A percentile compares a stretch with the other conserved stretches of the same genome.
phyloP scores from a whole-genome alignment of 495 filamentous ascomycete species.

The Lasiosphaeria miniovina region DNA sequence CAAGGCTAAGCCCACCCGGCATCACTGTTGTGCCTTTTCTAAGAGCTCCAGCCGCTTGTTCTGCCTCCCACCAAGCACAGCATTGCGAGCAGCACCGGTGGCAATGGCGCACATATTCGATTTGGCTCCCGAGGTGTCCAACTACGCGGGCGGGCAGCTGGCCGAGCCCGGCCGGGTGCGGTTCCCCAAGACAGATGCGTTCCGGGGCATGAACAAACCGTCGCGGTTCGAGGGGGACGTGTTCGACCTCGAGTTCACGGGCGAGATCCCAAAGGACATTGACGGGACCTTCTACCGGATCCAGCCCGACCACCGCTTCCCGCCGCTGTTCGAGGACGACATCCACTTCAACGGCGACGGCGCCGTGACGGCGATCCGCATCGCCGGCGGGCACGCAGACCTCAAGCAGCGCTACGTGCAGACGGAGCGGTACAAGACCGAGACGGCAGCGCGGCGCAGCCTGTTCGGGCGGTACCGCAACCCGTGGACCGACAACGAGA shows the following conservation, averaged over 20 bases:
- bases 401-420: constrained; percentile 53
- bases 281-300: constrained; percentile 55
- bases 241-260: constrained; percentile 47
- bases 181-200: constrained; percentile 46
- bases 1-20: not conserved
- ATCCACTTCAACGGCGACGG: constrained; percentile 48
- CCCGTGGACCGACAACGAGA: constrained; percentile 51
- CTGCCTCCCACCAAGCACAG: not conserved
- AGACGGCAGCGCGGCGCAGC: constrained; percentile 36
- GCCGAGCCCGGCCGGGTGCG: constrained; percentile 35
- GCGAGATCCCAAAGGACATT: constrained; percentile 48
- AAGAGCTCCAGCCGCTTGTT: not conserved
- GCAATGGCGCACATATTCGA: constrained; percentile 47
- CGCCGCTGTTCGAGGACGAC: constrained; percentile 54
- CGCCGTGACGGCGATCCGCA: constrained; percentile 51
- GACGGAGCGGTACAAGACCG: constrained; percentile 47
- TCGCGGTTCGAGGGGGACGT: constrained; percentile 48
- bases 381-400: constrained; percentile 47
- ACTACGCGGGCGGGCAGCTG: constrained; percentile 35
- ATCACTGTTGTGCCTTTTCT: not conserved
- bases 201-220: constrained; percentile 48
- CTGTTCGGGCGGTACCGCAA: constrained; percentile 56
- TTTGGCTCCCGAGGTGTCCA: constrained; percentile 36
- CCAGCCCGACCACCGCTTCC: constrained; percentile 50
- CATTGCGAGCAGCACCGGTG: not conserved